Conservation (phyloP, 1,139 yeast genomes). For the Zygoascus meyerae region DNA sequence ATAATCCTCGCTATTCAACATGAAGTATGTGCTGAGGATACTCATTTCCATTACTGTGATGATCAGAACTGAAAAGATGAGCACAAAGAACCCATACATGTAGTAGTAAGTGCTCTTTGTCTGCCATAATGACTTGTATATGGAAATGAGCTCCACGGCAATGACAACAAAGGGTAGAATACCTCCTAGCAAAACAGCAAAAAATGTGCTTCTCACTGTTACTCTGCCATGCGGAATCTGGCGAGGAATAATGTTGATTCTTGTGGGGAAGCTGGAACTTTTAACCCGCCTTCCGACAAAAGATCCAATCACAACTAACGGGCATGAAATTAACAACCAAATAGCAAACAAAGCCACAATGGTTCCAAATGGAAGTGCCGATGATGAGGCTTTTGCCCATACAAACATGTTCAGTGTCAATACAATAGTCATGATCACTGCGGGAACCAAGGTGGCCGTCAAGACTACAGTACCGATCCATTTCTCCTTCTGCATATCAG, state of each 20-base stretch:
- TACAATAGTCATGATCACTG: slow-evolving; percentile 47
- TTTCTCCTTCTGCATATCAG: slow-evolving; percentile 43
- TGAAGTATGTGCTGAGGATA: slow-evolving; percentile 62
- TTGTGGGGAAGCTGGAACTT: slow-evolving; percentile 31
- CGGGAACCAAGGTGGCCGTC: slow-evolving; percentile 47
- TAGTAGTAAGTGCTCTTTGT: slow-evolving; percentile 74
- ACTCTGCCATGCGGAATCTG: slow-evolving; percentile 38
- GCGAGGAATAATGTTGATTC: slow-evolving; percentile 32
- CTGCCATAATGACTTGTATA: slow-evolving; percentile 73
- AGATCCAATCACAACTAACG: slow-evolving; percentile 72
- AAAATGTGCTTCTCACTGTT: slow-evolving; percentile 29
- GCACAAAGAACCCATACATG: slow-evolving; percentile 70
- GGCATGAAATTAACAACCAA: slow-evolving; percentile 63
- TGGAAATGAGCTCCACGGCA: slow-evolving; percentile 68
- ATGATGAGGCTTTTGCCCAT: slow-evolving; percentile 72
- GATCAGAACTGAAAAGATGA: slow-evolving; percentile 54
- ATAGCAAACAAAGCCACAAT: slow-evolving; percentile 51
- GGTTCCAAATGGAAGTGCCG: slow-evolving; percentile 73
- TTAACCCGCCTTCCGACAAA: slow-evolving; percentile 43
- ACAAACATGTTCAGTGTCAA: slow-evolving; percentile 59
- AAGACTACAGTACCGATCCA: slow-evolving; percentile 25
- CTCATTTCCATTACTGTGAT: slow-evolving; percentile 67
- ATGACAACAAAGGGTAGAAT: slow-evolving; percentile 74
- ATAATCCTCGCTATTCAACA: slow-evolving; percentile 56
- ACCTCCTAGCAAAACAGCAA: slow-evolving; percentile 46